Evolutionary conservation across 1,139 yeast species (phyloP).

Genomic region (Groenewaldozyma auringiensis): DNA sequence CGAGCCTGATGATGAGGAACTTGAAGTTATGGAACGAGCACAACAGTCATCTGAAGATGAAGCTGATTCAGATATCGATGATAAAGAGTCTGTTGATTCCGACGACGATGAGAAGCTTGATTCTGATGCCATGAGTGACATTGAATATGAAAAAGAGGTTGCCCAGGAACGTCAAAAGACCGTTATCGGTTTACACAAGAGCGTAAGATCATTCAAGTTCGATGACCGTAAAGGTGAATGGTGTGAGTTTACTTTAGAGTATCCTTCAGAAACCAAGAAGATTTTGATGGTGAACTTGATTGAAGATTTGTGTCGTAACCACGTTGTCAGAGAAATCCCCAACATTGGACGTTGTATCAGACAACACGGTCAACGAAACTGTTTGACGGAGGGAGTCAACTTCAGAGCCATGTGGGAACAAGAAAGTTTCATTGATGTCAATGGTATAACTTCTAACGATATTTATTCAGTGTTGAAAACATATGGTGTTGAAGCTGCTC

Average conservation of each 20-base stretch:
- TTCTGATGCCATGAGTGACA: conserved; percentile 23
- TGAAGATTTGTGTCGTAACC: conserved; percentile 82
- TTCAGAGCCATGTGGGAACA: conserved; percentile 98
- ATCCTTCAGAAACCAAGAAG: conserved; percentile 83
- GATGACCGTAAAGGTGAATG: conserved; percentile 85
- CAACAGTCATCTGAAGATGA: conserved; percentile 35
- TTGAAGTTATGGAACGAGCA: conserved; percentile 78
- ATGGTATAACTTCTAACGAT: conserved; percentile 85
- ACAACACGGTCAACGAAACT: conserved; percentile 65
- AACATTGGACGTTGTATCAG: conserved; percentile 88
- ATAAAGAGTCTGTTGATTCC: conserved; percentile 23
- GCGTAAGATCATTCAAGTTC: conserved; percentile 73
- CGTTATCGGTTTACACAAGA: conserved; percentile 62
- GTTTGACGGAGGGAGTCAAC: conserved; percentile 97
- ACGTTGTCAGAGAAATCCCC: conserved; percentile 90
- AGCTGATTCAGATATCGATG: conserved; percentile 34
- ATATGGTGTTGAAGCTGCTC: conserved; percentile 98
- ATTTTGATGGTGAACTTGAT: conserved; percentile 94
- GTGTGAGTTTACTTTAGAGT: conserved; percentile 84
- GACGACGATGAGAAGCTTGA: conserved; percentile 11
- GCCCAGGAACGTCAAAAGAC: conserved; percentile 84
- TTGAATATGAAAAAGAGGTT: conserved; percentile 27
- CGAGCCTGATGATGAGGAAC: conserved; percentile 89
- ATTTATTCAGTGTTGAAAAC: conserved; percentile 82
- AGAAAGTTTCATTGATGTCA: conserved; percentile 82